Percentiles rank a stretch among this genome's conserved stretches.
phyloP scores from a whole-genome alignment of 495 filamentous ascomycete genomes.

The Cercophora newfieldiana region DNA sequence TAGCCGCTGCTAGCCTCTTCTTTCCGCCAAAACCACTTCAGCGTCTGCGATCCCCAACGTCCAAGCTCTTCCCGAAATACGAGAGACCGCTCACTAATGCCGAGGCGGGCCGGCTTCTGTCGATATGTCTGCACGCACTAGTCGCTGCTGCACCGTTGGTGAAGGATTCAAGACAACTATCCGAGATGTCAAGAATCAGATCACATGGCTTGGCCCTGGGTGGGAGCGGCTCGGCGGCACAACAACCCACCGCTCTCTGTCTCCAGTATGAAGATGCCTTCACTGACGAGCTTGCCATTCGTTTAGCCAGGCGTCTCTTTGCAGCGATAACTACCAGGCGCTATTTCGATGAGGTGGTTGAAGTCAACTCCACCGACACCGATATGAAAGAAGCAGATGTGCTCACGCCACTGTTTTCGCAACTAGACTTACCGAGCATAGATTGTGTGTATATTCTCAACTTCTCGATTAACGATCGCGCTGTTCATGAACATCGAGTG shows the following conservation, averaged over 20 bases:
- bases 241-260: constrained; percentile 47
- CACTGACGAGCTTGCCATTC: constrained; percentile 50
- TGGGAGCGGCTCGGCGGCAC: constrained; percentile 34
- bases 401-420: constrained; percentile 47
- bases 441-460: constrained; percentile 40
- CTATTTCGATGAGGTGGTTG: constrained; percentile 46
- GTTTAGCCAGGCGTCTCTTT: constrained; percentile 52
- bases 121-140: constrained; percentile 55
- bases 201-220: constrained; percentile 46
- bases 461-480: constrained; percentile 48
- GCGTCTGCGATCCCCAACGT: constrained; percentile 40
- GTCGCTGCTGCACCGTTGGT: constrained; percentile 54
- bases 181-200: constrained; percentile 54
- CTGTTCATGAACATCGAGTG: constrained; percentile 53
- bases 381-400: constrained; percentile 41
- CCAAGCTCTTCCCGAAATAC: constrained; percentile 41
- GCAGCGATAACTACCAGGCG: constrained; percentile 50
- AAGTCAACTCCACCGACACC: constrained; percentile 28
- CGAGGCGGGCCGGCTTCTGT: constrained; percentile 52
- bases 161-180: constrained; percentile 40
- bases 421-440: constrained; percentile 48
- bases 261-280: constrained; percentile 58
- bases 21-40: constrained; percentile 60
- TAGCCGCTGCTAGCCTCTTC: constrained; percentile 66
- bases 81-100: constrained; percentile 40